Evolutionary conservation across 768 basidiomycete genomes (phyloP).

Genomic region (Panaeolus papilionaceus): DNA sequence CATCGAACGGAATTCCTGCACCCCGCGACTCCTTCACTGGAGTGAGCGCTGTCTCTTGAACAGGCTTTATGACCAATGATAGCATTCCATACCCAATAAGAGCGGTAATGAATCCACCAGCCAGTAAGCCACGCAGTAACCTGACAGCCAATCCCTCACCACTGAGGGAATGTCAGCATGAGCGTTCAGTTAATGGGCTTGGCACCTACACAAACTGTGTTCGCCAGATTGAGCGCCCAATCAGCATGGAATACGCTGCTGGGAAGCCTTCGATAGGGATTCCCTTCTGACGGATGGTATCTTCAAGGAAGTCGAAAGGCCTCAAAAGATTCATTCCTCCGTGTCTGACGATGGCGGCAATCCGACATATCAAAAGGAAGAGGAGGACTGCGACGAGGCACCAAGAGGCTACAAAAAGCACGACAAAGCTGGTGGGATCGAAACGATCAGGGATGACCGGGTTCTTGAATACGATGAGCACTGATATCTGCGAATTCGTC

Average conservation of each 20-base stretch:
- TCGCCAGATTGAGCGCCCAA: constrained; percentile 6
- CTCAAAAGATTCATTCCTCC: neutral
- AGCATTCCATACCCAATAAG: constrained; percentile 13
- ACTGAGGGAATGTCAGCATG: neutral
- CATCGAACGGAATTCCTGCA: neutral
- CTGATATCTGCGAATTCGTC: neutral
- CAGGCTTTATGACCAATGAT: constrained; percentile 18
- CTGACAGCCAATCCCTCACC: neutral
- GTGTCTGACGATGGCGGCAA: neutral
- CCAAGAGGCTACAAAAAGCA: neutral
- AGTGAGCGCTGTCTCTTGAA: constrained; percentile 17
- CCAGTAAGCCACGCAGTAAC: constrained; percentile 5
- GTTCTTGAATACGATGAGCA: neutral
- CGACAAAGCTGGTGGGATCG: neutral
- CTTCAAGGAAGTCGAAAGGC: neutral
- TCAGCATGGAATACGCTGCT: neutral
- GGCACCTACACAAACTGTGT: neutral
- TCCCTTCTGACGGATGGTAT: neutral
- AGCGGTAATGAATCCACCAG: constrained; percentile 6
- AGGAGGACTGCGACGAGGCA: neutral
- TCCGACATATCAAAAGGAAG: neutral
- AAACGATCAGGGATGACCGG: neutral
- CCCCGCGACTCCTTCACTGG: constrained; percentile 17
- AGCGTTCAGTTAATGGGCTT: neutral
- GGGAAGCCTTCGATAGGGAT: neutral